Evolutionary conservation across 148 eudicot species (phyloP).

Genomic region (Nepenthes gracilis): DNA sequence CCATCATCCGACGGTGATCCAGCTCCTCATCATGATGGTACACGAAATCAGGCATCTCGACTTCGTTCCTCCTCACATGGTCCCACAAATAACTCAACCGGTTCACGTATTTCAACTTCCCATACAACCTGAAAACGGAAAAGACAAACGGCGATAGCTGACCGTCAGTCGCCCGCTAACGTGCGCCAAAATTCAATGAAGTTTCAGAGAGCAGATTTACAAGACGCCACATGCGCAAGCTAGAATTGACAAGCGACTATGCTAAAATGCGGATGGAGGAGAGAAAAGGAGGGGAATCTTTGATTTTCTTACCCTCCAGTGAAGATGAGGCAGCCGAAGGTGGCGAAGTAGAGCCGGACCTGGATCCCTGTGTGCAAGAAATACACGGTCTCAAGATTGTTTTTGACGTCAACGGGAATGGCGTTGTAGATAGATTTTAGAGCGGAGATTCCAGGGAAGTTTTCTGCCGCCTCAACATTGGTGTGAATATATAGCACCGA

Average conservation of each 20-base stretch:
- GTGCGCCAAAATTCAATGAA: no score
- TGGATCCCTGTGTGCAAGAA: slow-evolving; percentile 58
- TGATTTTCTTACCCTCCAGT: slow-evolving; percentile 31
- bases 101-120: slow-evolving; percentile 46
- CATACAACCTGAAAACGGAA: slow-evolving; percentile 32
- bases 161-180: no score
- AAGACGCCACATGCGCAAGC: neutral
- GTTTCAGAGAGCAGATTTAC: no score
- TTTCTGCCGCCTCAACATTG: slow-evolving; percentile 27
- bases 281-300: neutral
- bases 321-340: slow-evolving; percentile 58
- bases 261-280: slow-evolving; percentile 4
- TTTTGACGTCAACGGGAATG: slow-evolving; percentile 27
- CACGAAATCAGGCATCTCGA: slow-evolving; percentile 52
- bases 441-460: slow-evolving; percentile 49
- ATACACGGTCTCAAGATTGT: slow-evolving; percentile 42
- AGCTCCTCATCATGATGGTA: slow-evolving; percentile 62
- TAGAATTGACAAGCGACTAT: neutral
- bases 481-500: slow-evolving; percentile 57
- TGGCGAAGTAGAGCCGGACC: slow-evolving; percentile 61
- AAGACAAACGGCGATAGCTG: no score
- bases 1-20: slow-evolving; percentile 71
- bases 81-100: slow-evolving; percentile 65
- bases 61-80: slow-evolving; percentile 44
- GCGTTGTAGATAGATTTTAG: slow-evolving; percentile 42